Conservation (phyloP, 2,329 filamentous ascomycete genomes). For the Raffaelea arxii region DNA sequence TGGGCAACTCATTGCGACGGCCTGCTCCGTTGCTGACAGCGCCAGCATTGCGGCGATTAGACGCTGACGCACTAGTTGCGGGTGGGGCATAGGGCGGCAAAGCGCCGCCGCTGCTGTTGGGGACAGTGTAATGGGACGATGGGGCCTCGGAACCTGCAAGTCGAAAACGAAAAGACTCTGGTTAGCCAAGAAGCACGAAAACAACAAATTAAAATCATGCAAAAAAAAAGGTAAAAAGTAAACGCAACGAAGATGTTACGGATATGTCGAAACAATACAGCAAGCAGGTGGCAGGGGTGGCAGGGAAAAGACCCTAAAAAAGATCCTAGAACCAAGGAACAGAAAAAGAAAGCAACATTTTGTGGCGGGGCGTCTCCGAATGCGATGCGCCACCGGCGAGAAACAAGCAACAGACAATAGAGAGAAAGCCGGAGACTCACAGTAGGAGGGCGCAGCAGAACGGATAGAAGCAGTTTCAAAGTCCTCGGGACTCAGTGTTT, state of each 20-base stretch:
- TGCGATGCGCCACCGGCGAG: too few relatives aligned
- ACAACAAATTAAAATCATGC: too few relatives aligned
- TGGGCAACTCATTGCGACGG: constrained; percentile 26
- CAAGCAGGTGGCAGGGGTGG: too few relatives aligned
- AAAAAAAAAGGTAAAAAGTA: too few relatives aligned
- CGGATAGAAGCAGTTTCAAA: constrained; percentile 59
- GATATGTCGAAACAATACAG: too few relatives aligned
- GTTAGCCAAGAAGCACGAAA: background rate
- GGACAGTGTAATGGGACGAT: constrained; percentile 49
- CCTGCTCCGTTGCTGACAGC: constrained; percentile 6
- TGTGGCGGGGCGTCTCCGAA: too few relatives aligned
- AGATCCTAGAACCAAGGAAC: too few relatives aligned
- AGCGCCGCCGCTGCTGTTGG: constrained; percentile 26
- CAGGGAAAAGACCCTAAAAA: too few relatives aligned
- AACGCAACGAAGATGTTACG: too few relatives aligned
- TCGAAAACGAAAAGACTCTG: background rate
- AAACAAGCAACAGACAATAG: background rate
- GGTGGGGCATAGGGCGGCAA: constrained; percentile 42
- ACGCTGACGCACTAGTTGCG: constrained; percentile 6
- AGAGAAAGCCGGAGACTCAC: constrained; percentile 29
- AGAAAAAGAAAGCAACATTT: too few relatives aligned
- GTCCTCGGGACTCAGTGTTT: constrained; percentile 36
- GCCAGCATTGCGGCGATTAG: constrained; percentile 6
- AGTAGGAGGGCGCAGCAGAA: constrained; percentile 59
- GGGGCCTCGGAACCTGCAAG: constrained; percentile 51